These are phyloP conservation scores for Monilinia vaccinii-corymbosi DNA, from an alignment of 2,329 filamentous ascomycete genomes.

Conservation along the genomic window DNA sequence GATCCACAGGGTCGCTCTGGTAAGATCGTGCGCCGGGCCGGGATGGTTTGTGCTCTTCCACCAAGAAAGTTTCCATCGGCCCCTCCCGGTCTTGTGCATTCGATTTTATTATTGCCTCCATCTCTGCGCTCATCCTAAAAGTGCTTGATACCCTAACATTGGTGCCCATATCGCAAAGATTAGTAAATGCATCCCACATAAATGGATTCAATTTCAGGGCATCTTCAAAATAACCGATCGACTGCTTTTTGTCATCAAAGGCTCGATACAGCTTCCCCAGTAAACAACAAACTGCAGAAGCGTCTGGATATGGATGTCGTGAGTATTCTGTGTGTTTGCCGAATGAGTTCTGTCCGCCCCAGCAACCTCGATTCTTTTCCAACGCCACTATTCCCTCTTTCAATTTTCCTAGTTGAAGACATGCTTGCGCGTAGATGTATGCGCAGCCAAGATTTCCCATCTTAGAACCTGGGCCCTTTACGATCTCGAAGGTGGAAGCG, in stretches of 20 bases:
- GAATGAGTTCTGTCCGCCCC: constrained; percentile 66
- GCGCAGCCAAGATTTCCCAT: constrained; percentile 76
- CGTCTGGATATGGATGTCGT: constrained; percentile 70
- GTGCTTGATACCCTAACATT: constrained; percentile 76
- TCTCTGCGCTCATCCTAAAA: constrained; percentile 65
- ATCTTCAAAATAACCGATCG: constrained; percentile 79
- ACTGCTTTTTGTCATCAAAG: constrained; percentile 73
- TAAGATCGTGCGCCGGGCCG: constrained; percentile 16
- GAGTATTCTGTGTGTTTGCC: constrained; percentile 74
- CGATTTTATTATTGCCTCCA: constrained; percentile 40
- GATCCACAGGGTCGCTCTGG: constrained; percentile 26
- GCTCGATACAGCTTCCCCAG: constrained; percentile 80
- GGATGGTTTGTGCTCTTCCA: neutral
- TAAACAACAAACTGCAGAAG: constrained; percentile 72
- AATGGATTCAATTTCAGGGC: constrained; percentile 85
- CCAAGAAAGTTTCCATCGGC: neutral
- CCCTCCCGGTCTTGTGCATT: constrained; percentile 16
- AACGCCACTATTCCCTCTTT: constrained; percentile 75
- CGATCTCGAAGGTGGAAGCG: constrained; percentile 77
- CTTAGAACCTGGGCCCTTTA: constrained; percentile 60
- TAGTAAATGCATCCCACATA: constrained; percentile 95
- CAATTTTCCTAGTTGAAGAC: constrained; percentile 66
- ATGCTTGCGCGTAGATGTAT: constrained; percentile 87
- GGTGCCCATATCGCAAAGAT: constrained; percentile 78
- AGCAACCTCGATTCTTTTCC: constrained; percentile 70